Evolutionary conservation across 257 asterid species (phyloP).

Genomic region (Capsicum baccatum): DNA sequence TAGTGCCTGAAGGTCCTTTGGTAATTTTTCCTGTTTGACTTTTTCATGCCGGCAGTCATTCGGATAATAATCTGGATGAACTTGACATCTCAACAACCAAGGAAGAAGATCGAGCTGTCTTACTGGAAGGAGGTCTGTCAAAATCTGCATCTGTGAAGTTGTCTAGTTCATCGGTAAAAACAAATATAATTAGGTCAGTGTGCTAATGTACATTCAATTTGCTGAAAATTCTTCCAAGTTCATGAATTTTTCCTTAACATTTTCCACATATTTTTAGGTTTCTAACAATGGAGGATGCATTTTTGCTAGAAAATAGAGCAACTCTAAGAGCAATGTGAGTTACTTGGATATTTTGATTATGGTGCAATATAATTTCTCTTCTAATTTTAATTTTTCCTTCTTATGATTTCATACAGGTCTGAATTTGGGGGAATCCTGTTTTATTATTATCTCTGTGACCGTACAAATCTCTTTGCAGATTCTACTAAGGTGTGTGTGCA

Average conservation of each 20-base stretch:
- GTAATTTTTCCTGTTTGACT: slow-evolving; percentile 29
- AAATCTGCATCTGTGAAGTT: slow-evolving; percentile 69
- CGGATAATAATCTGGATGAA: slow-evolving; percentile 78
- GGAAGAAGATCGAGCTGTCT: slow-evolving; percentile 79
- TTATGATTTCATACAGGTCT: slow-evolving; percentile 62
- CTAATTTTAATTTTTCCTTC: slow-evolving; percentile 25
- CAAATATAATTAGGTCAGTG: slow-evolving; percentile 75
- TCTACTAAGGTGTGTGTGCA: slow-evolving; percentile 71
- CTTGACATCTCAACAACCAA: slow-evolving; percentile 61
- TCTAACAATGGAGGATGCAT: slow-evolving; percentile 57
- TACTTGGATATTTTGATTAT: slow-evolving; percentile 21
- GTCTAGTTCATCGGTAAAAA: slow-evolving; percentile 61
- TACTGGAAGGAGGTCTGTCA: slow-evolving; percentile 88
- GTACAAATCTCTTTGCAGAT: slow-evolving; percentile 81
- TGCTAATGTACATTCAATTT: slow-evolving; percentile 24
- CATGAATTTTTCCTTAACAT: slow-evolving; percentile 34
- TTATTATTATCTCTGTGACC: slow-evolving; percentile 89
- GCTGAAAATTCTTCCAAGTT: slow-evolving; percentile 25
- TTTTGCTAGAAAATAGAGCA: slow-evolving; percentile 56
- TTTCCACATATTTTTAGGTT: slow-evolving; percentile 43
- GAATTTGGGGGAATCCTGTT: slow-evolving; percentile 86
- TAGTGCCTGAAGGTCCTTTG: background rate
- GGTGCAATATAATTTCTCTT: background rate
- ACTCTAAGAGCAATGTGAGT: slow-evolving; percentile 54
- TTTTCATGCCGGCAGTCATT: slow-evolving; percentile 61